phyloP scores from a whole-genome alignment of 306 rosid species.

The Dryas alaskensis region DNA sequence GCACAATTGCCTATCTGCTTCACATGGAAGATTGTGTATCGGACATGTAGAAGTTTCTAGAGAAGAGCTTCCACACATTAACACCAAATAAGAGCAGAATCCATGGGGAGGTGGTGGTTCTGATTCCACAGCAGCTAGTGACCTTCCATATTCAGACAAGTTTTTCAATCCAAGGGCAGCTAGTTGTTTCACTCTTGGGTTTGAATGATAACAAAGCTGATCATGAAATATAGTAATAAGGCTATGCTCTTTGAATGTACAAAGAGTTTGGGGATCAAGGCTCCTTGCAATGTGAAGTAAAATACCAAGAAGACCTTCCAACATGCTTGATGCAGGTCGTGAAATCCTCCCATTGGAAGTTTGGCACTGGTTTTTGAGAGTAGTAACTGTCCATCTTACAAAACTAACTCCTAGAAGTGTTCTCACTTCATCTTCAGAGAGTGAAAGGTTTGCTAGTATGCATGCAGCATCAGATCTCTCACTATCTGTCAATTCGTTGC shows the following conservation, averaged over 20 bases:
- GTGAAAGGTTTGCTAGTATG: slow-evolving; percentile 46
- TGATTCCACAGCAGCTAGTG: slow-evolving; percentile 28
- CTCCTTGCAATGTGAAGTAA: slow-evolving; percentile 44
- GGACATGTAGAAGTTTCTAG: slow-evolving; percentile 32
- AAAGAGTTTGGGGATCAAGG: slow-evolving; percentile 36
- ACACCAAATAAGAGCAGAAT: slow-evolving; percentile 28
- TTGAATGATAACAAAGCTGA: slow-evolving; percentile 47
- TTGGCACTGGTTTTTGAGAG: slow-evolving; percentile 37
- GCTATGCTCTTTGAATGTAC: slow-evolving; percentile 36
- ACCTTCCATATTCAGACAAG: slow-evolving; percentile 50
- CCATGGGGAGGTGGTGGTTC: slow-evolving; percentile 27
- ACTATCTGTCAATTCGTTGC: slow-evolving; percentile 36
- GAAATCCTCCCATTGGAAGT: slow-evolving; percentile 35
- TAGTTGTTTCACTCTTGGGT: slow-evolving; percentile 43
- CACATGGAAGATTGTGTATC: slow-evolving; percentile 37
- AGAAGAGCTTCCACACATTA: slow-evolving; percentile 43
- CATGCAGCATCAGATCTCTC: slow-evolving; percentile 59
- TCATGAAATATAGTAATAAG: slow-evolving; percentile 46
- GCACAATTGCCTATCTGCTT: slow-evolving; percentile 41
- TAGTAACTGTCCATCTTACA: slow-evolving; percentile 37
- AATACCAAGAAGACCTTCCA: slow-evolving; percentile 64
- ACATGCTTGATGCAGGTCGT: slow-evolving; percentile 38
- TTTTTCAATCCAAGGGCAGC: slow-evolving; percentile 49
- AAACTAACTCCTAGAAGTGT: slow-evolving; percentile 44
- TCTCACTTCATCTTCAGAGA: slow-evolving; percentile 43